These are phyloP conservation scores for Cynara cardunculus DNA, from an alignment of 129 eudicot species.

Conservation along the genomic window DNA sequence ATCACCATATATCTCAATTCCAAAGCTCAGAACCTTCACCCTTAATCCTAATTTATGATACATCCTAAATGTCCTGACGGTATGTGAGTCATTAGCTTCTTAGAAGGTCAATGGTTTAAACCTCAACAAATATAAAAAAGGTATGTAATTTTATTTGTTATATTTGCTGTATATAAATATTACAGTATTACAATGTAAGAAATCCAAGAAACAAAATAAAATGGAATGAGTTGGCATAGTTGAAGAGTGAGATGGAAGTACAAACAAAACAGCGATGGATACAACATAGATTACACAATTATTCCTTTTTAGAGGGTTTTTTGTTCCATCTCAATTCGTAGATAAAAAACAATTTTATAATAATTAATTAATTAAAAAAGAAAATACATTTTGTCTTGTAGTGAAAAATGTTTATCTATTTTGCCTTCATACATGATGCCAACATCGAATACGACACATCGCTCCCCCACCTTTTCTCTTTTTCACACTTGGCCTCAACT, in stretches of 20 bases:
- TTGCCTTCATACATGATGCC: slow-evolving; percentile 34
- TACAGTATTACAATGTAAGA: too few species aligned
- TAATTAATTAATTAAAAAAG: background rate
- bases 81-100: too few species aligned
- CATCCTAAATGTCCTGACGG: too few species aligned
- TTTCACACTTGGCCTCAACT: slow-evolving; percentile 31
- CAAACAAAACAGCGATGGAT: slow-evolving; percentile 21
- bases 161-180: too few species aligned
- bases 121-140: too few species aligned
- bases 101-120: too few species aligned
- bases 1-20: background rate
- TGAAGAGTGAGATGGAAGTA: slow-evolving; percentile 10
- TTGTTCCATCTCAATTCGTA: slow-evolving; percentile 12
- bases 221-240: background rate
- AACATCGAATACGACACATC: slow-evolving; percentile 37
- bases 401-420: slow-evolving; percentile 16
- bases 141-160: too few species aligned
- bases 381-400: slow-evolving; percentile 17
- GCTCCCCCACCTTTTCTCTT: slow-evolving; percentile 22
- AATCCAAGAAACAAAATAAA: background rate
- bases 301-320: slow-evolving; percentile 21
- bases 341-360: background rate
- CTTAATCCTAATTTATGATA: background rate
- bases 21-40: background rate
- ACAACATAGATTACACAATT: slow-evolving; percentile 24